These are phyloP conservation scores for Ilex asprella DNA, from an alignment of 257 asterid species.

Conservation along the genomic window DNA sequence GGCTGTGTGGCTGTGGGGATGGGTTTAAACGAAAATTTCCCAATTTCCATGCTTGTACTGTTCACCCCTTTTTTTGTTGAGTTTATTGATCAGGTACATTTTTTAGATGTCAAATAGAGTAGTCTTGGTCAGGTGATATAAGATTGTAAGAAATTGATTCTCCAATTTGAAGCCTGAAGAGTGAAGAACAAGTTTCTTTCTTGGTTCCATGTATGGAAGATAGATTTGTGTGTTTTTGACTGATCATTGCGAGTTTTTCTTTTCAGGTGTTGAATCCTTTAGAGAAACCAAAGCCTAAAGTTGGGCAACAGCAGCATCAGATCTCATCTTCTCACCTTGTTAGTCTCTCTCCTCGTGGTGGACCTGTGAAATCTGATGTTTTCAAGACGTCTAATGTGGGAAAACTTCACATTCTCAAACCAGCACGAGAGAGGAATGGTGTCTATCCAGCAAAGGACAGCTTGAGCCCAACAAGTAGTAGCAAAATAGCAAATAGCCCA, in stretches of 20 bases:
- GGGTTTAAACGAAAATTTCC: too few species aligned
- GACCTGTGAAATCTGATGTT: constrained; percentile 37
- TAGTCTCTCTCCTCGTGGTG: constrained; percentile 52
- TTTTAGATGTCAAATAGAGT: too few species aligned
- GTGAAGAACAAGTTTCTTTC: too few species aligned
- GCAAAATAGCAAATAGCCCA: constrained; percentile 29
- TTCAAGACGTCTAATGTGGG: constrained; percentile 49
- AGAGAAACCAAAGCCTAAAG: constrained; percentile 65
- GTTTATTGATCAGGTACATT: too few species aligned
- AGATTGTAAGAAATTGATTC: too few species aligned
- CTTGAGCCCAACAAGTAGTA: constrained; percentile 40
- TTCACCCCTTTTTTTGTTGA: too few species aligned
- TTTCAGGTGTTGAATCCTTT: constrained; percentile 52
- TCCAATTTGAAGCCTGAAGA: too few species aligned
- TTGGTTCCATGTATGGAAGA: too few species aligned
- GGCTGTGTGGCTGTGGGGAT: too few species aligned
- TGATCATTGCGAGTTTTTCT: constrained; percentile 1
- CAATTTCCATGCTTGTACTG: too few species aligned
- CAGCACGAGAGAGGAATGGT: constrained; percentile 56
- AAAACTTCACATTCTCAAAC: constrained; percentile 72
- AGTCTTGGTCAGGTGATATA: too few species aligned
- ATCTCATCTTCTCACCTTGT: constrained; percentile 33
- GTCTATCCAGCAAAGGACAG: constrained; percentile 41
- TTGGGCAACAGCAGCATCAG: constrained; percentile 48
- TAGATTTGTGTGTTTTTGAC: too few species aligned